These are phyloP conservation scores for Camellia sinensis DNA, from an alignment of 148 eudicot genomes.

Conservation along the genomic window DNA sequence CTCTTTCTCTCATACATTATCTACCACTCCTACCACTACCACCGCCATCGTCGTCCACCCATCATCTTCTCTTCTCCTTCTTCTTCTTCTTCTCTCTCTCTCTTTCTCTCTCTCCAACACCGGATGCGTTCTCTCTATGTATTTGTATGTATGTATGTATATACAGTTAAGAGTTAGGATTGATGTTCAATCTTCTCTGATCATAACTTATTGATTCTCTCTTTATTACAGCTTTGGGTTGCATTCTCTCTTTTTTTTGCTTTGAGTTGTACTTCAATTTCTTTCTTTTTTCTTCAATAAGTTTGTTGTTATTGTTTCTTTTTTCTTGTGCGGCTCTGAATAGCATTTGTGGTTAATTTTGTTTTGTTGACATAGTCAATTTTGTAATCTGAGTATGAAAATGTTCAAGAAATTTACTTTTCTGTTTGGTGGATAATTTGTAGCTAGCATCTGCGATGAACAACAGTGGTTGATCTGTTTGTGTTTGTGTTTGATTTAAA, in stretches of 20 bases:
- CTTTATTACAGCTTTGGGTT: not conserved
- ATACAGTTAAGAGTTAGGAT: not conserved
- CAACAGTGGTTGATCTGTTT: too few species aligned
- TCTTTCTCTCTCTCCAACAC: too few species aligned
- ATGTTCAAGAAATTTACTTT: not conserved
- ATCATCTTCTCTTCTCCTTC: too few species aligned
- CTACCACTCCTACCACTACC: too few species aligned
- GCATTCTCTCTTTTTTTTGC: not conserved
- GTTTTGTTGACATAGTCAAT: not conserved
- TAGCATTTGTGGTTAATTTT: not conserved
- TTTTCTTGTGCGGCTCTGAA: not conserved
- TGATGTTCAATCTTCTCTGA: not conserved
- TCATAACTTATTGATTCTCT: not conserved
- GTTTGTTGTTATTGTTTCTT: not conserved
- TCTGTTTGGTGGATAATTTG: not conserved
- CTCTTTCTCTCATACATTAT: too few species aligned
- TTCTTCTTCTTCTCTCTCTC: too few species aligned
- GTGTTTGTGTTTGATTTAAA: too few species aligned
- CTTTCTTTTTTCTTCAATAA: not conserved
- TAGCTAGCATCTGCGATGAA: not conserved
- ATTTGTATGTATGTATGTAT: not conserved
- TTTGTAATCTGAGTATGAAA: conserved; percentile 5
- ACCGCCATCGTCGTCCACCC: too few species aligned
- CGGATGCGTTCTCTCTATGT: not conserved
- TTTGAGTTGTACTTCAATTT: not conserved